Evolutionary conservation across 2,329 filamentous ascomycete genomes (phyloP), one percentile per base, ranked within the genome.

Genomic region (Claviceps africana): DNA sequence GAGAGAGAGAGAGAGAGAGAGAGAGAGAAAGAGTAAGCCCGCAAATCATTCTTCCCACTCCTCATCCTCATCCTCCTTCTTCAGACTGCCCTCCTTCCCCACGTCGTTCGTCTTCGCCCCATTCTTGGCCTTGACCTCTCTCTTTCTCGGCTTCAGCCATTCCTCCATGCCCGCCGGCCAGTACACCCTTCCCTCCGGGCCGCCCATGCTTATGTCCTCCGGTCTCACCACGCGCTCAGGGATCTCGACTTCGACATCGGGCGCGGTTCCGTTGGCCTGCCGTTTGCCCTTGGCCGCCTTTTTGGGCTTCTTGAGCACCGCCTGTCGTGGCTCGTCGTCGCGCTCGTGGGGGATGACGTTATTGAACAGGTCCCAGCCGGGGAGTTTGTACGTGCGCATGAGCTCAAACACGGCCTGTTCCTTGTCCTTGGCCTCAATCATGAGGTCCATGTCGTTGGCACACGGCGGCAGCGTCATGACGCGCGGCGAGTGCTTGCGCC

Each of bases 401-500:
- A 97, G 75, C 57, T 95, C 88, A 60, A 97, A 95, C 0, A 96
- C 88, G 0, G 91, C 89, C 66, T 97, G 91, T 65, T 97, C 91
- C 67, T 97, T 97, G 63, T 96, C 91, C 65, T 97, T 97, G 47
- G 91, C 91, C 70, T 97, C 91, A 55, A 97, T 96, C 91, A 97
- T 97, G n/a, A 97, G 73, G 62, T 96, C 91, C 85, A 94, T 93
- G 33, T 85, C 82, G 1, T 79, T 72, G 4, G 82, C 75, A 60
- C 91, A 96, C 0, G 91, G 90, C 1, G 91, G 91, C 1, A 97
- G 68, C 0, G 82, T 86, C 57, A 76, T 76, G 1, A 95, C 88
- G 9, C 91, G 79, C 0, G 88, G 77, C 37, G 82, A 88, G 62
- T 97, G 91, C 67, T 95, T 96, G 54, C 91, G 78, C 30, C 90